Evolutionary conservation across 495 filamentous ascomycete genomes (phyloP).

Genomic region (Penicillium macrosclerotiorum): DNA sequence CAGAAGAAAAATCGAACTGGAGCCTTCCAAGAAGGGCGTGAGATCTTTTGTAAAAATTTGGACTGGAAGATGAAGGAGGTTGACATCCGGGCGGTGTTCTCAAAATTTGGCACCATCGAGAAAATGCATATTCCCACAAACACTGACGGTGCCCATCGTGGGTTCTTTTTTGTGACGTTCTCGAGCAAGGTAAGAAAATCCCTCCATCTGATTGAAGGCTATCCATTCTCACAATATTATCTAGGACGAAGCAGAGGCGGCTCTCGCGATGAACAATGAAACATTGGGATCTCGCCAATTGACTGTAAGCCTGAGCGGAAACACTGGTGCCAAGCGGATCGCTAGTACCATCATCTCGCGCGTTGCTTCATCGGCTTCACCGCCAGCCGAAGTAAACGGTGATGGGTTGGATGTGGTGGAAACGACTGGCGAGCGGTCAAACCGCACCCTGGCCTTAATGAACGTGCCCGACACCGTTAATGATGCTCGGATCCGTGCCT

Average conservation of each 20-base stretch:
- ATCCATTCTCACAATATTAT: constrained; percentile 10
- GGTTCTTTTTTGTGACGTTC: constrained; percentile 76
- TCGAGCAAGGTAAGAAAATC: constrained; percentile 55
- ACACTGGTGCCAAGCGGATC: constrained; percentile 46
- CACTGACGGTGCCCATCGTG: constrained; percentile 63
- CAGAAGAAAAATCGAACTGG: constrained; percentile 76
- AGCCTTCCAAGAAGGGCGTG: constrained; percentile 79
- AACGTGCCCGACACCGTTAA: constrained; percentile 66
- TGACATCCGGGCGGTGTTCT: constrained; percentile 68
- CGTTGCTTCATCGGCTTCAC: constrained; percentile 34
- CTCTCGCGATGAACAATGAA: constrained; percentile 67
- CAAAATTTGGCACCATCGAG: constrained; percentile 71
- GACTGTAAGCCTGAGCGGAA: constrained; percentile 60
- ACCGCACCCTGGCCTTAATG: constrained; percentile 57
- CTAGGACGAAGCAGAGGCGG: constrained; percentile 64
- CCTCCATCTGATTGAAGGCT: not conserved
- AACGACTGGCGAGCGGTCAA: constrained; percentile 39
- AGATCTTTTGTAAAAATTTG: constrained; percentile 78
- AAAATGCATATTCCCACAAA: constrained; percentile 63
- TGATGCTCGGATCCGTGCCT: constrained; percentile 56
- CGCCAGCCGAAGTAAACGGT: constrained; percentile 39
- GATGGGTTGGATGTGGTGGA: constrained; percentile 21
- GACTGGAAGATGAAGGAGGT: constrained; percentile 62
- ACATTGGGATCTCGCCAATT: constrained; percentile 67
- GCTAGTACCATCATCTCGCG: constrained; percentile 41